These are phyloP conservation scores for Lachancea sp. DNA, from an alignment of 805 yeast species.

Conservation along the genomic window DNA sequence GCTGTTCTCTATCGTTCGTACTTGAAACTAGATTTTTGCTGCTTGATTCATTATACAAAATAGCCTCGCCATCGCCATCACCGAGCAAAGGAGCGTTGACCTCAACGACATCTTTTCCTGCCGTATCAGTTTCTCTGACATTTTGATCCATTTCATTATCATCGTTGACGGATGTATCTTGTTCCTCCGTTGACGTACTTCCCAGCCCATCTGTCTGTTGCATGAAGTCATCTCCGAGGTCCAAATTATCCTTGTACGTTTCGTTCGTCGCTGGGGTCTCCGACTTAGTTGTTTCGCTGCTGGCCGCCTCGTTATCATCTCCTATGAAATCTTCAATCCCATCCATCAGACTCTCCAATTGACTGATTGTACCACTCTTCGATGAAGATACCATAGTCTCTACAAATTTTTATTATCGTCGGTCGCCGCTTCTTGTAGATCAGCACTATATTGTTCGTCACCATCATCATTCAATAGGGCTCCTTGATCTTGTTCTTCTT, in stretches of 20 bases:
- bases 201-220: too few relatives aligned
- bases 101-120: too few relatives aligned
- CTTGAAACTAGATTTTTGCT: neutral
- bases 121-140: too few relatives aligned
- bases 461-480: constrained; percentile 21
- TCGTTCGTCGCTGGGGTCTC: too few relatives aligned
- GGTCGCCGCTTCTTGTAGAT: constrained; percentile 13
- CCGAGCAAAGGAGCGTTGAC: too few relatives aligned
- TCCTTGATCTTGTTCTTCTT: constrained; percentile 18
- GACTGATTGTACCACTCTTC: constrained; percentile 14
- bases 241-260: too few relatives aligned
- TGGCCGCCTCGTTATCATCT: neutral
- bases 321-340: constrained; percentile 25
- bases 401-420: neutral
- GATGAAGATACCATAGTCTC: constrained; percentile 1
- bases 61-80: neutral
- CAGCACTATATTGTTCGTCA: constrained; percentile 16
- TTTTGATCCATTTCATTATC: too few relatives aligned
- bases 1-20: neutral
- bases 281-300: too few relatives aligned
- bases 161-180: too few relatives aligned
- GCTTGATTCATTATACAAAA: constrained; percentile 2
- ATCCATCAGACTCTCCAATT: constrained; percentile 14
- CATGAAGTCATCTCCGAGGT: too few relatives aligned
- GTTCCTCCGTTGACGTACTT: too few relatives aligned